Conservation (phyloP, 2,329 filamentous ascomycete species). For the Fusarium sp. region DNA sequence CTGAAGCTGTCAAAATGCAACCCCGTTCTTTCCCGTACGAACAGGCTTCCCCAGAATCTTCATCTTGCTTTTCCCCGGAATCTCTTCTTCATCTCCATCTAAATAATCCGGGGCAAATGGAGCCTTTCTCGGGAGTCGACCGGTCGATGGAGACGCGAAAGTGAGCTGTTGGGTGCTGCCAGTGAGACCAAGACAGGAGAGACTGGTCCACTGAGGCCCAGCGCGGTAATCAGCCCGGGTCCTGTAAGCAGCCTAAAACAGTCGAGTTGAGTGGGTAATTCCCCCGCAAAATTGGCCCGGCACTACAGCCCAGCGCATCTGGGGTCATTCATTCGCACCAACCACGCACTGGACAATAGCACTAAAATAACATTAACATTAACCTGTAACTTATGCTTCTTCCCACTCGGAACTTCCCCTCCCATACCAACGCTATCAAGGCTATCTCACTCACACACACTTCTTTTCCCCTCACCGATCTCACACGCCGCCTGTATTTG, state of each 20-base stretch:
- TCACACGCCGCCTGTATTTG: slow-evolving; percentile 29
- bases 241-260: not conserved
- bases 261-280: slow-evolving; percentile 1
- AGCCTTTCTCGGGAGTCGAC: slow-evolving; percentile 29
- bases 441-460: slow-evolving; percentile 5
- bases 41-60: slow-evolving; percentile 39
- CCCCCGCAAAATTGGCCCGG: slow-evolving; percentile 31
- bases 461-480: slow-evolving; percentile 19
- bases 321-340: slow-evolving; percentile 33
- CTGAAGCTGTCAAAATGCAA: slow-evolving; percentile 10
- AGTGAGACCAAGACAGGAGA: slow-evolving; percentile 2
- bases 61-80: slow-evolving; percentile 32
- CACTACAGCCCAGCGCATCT: slow-evolving; percentile 10
- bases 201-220: slow-evolving; percentile 13
- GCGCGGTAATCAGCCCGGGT: slow-evolving; percentile 38
- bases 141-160: slow-evolving; percentile 18
- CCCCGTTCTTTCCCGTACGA: slow-evolving; percentile 10
- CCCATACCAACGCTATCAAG: slow-evolving; percentile 1
- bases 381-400: not conserved
- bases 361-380: slow-evolving; percentile 12
- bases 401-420: slow-evolving; percentile 3
- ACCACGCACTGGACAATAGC: not conserved
- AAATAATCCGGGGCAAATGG: not conserved
- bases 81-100: slow-evolving; percentile 25
- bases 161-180: slow-evolving; percentile 28